Evolutionary conservation across 148 eudicot species (phyloP), one percentile per base, ranked within the genome.

Genomic region (Talinum fruticosum): DNA sequence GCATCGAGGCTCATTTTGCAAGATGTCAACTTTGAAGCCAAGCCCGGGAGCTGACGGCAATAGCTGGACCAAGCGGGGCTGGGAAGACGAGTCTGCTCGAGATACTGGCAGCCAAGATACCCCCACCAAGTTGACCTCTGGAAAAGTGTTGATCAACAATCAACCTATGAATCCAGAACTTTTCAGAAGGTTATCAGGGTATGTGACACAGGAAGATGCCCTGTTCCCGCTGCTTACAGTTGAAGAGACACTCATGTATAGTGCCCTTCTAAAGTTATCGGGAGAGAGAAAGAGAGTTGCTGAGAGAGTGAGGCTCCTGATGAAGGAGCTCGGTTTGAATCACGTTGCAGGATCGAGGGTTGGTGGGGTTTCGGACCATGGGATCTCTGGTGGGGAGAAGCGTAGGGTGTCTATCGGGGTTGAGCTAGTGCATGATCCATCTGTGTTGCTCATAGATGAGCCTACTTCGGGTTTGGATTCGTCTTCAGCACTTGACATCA

Each of bases 61-160:
- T 96, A 53, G 96, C 97, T 8, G 99, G 99, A 8, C 90, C 97
- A 1, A 96, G 99, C 36, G 99, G 99, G n/a, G 97, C 99, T 1
- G 99, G 99, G 6, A 96, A 96, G 75, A 96, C 99, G 0, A 87
- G 97, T 10, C 79, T 96, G 47, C 75, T 96, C 36, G 97, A 96
- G 65, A 91, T 91, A 45, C 88, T 96, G 10, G 93, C 94, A 0
- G 97, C 90, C 0, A 87, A 86, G 23, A 78, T 88, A 19, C 75
- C 88, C 85, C 81, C 8, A 68, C 85, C 3, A 81, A 72, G 34
- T 1, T 83, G 12, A 49, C 82, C 16, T 83, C 92, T 8, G 99
- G 99, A 1, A 62, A 84, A 29, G 88, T 96, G 2, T 79, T 96
- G 19, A 69, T 93, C 71, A 96, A 93, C 64, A 71, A 77, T 69